Evolutionary conservation across 179 eudicot species (phyloP).

Genomic region (Silene noctiflora): DNA sequence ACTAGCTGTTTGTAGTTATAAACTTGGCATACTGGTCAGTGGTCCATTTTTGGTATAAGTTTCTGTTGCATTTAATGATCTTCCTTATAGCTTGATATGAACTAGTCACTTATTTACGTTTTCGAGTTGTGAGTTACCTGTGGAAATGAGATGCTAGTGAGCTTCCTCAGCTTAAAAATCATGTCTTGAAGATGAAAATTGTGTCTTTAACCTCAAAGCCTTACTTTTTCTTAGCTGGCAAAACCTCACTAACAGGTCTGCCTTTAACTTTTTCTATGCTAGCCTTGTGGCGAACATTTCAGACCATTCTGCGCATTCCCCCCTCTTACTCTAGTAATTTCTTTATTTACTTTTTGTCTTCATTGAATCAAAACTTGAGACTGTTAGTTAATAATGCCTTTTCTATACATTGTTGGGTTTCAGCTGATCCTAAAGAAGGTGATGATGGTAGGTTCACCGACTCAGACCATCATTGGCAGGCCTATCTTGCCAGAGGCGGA

Average conservation of each 20-base stretch:
- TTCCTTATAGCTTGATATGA: not conserved
- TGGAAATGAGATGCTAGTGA: not conserved
- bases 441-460: slow-evolving; percentile 74
- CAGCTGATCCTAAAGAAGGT: slow-evolving; percentile 79
- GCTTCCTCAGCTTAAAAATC: not conserved
- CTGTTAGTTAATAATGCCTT: not conserved
- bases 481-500: slow-evolving; percentile 81
- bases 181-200: not conserved
- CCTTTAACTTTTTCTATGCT: not conserved
- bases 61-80: not conserved
- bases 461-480: slow-evolving; percentile 88
- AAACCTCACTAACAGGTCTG: not conserved
- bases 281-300: not conserved
- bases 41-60: not conserved
- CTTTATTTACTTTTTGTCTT: not conserved
- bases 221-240: not conserved
- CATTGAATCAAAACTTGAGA: not conserved
- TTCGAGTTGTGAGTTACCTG: not conserved
- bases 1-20: not conserved
- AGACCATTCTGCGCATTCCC: not conserved
- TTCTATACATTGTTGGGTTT: slow-evolving; percentile 24
- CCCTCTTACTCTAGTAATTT: not conserved
- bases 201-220: not conserved
- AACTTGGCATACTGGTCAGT: not conserved
- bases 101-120: not conserved